Evolutionary conservation across 177 flowering plant genomes (phyloP), one percentile per base, ranked within the genome.

Genomic region (Telopea speciosissima): DNA sequence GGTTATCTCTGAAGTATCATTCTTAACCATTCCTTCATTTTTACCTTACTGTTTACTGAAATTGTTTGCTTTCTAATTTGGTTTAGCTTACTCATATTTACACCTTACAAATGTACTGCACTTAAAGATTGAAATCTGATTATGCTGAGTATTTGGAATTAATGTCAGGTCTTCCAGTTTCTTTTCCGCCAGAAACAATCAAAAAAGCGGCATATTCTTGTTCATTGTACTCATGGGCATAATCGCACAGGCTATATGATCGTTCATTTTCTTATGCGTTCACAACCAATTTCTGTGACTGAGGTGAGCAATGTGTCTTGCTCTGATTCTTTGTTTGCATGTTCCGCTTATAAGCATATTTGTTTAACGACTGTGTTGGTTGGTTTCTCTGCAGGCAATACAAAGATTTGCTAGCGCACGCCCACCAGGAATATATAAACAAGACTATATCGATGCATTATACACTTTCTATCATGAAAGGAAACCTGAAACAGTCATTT

Each of bases 161-260:
- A n/a, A 11, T 69, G 77, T 65, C 85, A 95, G 99, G 97, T 95
- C 45, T 70, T 83, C 56, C 93, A 88, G 67, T 95, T 89, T 73
- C 68, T 84, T 14, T 72, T 76, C 64, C 93, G 92, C 63, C 97
- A 81, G n/a, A n/a, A n/a, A n/a, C n/a, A n/a, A n/a, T n/a, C n/a
- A 52, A 60, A 88, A 36, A 92, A 89, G 84, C 93, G 86, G 76
- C 83, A 80, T 79, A 79, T 90, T 78, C 85, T 96, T 76, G 97
- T 96, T 19, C 99, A 96, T 63, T 96, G 99, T 72, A 96, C 99
- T 12, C 99, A 93, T 80, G 99, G 99, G 67, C 96, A 91, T 78
- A 96, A 96, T 72, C 96, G 99, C 31, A 96, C 99, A 22, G 99
- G 99, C 62, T 96, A 79, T 70, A 96, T 96, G 99, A 91, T 91